Evolutionary conservation across 2,329 filamentous ascomycete species (phyloP).

Genomic region (Malbranchea cinnamomea): DNA sequence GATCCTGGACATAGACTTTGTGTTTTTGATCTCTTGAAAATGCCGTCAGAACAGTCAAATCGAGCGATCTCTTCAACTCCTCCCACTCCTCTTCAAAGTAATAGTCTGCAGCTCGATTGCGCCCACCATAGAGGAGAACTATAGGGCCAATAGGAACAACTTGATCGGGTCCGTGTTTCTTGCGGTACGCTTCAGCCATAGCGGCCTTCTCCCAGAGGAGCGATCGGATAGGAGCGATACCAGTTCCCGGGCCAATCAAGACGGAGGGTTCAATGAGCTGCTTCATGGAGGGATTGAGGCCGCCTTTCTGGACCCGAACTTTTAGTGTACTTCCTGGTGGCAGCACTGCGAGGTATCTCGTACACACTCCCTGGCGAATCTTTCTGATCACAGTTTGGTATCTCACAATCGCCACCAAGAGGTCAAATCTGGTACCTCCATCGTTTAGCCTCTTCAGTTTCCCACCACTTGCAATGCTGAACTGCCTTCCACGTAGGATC

Average conservation of each 20-base stretch:
- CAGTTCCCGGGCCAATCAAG: slow-evolving; percentile 72
- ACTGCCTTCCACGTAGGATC: slow-evolving; percentile 71
- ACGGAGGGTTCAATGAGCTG: slow-evolving; percentile 47
- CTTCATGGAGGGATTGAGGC: slow-evolving; percentile 33
- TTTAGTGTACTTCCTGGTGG: slow-evolving; percentile 41
- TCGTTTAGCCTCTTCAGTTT: slow-evolving; percentile 23
- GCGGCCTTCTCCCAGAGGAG: slow-evolving; percentile 59
- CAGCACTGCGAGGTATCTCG: slow-evolving; percentile 63
- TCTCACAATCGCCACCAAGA: slow-evolving; percentile 77
- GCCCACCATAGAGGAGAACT: slow-evolving; percentile 70
- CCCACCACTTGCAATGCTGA: slow-evolving; percentile 75
- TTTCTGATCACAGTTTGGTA: slow-evolving; percentile 79
- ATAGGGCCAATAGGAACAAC: slow-evolving; percentile 26
- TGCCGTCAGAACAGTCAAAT: slow-evolving; percentile 44
- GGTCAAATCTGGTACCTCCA: slow-evolving; percentile 43
- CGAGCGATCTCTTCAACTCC: slow-evolving; percentile 24
- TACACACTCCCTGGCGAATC: slow-evolving; percentile 75
- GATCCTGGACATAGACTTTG: slow-evolving; percentile 55
- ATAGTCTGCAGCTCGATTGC: slow-evolving; percentile 60
- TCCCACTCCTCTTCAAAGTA: slow-evolving; percentile 71
- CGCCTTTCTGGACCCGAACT: slow-evolving; percentile 42
- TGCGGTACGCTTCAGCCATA: slow-evolving; percentile 19
- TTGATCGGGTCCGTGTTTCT: slow-evolving; percentile 16
- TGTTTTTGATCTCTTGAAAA: slow-evolving; percentile 55
- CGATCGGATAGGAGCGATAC: slow-evolving; percentile 68